Base-by-base conservation (phyloP, 352 stramenopile genomes). In the Albugo candida region DNA sequence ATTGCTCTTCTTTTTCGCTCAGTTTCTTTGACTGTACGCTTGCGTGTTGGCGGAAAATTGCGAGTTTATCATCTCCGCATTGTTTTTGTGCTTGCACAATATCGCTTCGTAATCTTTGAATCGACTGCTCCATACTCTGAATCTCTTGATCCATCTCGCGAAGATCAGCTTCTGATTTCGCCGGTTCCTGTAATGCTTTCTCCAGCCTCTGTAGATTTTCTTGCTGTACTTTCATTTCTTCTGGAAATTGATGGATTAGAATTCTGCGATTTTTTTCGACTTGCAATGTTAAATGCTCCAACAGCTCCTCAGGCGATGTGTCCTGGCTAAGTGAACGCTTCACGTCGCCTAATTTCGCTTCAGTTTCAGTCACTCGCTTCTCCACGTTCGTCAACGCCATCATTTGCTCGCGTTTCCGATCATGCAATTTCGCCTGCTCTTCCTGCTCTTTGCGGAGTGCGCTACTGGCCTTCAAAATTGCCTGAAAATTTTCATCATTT, bases 391-490 rank as follows among this genome's bases (percentile, higher is more conserved):
- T 76, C 17, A 95, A 60, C 24, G 64, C 63, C 55, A 85, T 68
- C 54, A 92, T 68, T 54, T 97, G 89, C 49, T 97, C 82, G 13
- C 65, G 60, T 57, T 91, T 80, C 47, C 88, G 70, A 36, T 96
- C 85, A 11, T 67, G 61, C 13, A 96, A 71, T 49, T 92, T 91
- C 20, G 87, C 78, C 44, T 96, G 81, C 45, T 97, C 83, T 62
- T 97, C 92, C 59, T 97, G 89, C 53, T 93, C 81, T 52, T 95
- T 83, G 14, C 92, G 80, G 42, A 97, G 60, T 11, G 74, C 62
- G 51, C 75, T 95, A 19, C 88, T 96, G 36, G 81, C 83, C 36
- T 84, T 73, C 18, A 96, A 58, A 14, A 96, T 76, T n/a, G 85
- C 82, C 39, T 87, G 67, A 46, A 96, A 96, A 19, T 76, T 74